phyloP scores from a whole-genome alignment of 768 basidiomycete genomes.

The Tulasnella sp. region DNA sequence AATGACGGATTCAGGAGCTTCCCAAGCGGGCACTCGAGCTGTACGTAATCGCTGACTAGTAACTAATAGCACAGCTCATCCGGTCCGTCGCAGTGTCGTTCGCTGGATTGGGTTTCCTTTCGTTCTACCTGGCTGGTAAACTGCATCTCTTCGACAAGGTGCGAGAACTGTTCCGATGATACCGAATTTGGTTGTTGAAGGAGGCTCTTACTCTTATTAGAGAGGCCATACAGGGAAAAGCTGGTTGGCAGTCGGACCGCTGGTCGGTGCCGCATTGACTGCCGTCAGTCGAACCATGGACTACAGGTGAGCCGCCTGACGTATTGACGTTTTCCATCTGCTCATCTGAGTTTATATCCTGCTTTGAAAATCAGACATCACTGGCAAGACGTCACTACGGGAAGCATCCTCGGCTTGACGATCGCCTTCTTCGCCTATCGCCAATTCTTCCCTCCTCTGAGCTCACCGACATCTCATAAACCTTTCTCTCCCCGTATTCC shows the following conservation, averaged over 20 bases:
- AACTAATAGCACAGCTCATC: neutral
- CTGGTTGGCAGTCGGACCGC: conserved; percentile 71
- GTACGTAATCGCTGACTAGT: conserved; percentile 34
- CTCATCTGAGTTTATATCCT: too few species aligned
- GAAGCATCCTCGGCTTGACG: conserved; percentile 58
- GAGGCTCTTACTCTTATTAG: conserved; percentile 16
- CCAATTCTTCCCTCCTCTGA: conserved; percentile 67
- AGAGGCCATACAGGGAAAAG: conserved; percentile 70
- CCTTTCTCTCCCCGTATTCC: conserved; percentile 29
- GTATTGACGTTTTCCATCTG: too few species aligned
- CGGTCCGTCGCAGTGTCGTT: conserved; percentile 56
- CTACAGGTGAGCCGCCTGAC: conserved; percentile 46
- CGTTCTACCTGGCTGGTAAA: conserved; percentile 86
- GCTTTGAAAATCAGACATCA: conserved; percentile 42
- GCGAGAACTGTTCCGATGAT: neutral
- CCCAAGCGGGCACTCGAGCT: conserved; percentile 80
- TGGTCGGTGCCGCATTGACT: conserved; percentile 61
- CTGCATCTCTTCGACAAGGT: conserved; percentile 70
- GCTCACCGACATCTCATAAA: conserved; percentile 48
- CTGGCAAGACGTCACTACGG: conserved; percentile 84
- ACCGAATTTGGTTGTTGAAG: neutral
- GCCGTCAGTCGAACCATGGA: conserved; percentile 89
- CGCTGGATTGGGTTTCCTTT: conserved; percentile 81
- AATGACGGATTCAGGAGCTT: conserved; percentile 87
- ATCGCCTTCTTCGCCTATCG: conserved; percentile 72